These are phyloP conservation scores for Coemansia sp. DNA, from an alignment of 192 early-diverging fungal species.

Conservation along the genomic window DNA sequence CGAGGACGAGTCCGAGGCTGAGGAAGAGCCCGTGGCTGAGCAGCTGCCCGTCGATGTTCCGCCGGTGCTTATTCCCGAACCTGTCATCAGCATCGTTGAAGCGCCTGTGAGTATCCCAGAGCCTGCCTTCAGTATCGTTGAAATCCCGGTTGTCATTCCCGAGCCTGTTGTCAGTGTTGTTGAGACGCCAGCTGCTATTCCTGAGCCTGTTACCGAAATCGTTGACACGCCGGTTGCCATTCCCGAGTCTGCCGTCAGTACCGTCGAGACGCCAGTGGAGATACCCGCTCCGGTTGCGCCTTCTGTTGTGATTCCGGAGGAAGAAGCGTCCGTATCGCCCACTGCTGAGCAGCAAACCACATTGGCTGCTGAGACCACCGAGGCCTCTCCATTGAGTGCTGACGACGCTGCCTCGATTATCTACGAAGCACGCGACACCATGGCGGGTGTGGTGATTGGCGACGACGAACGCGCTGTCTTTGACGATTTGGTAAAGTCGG, in stretches of 20 bases:
- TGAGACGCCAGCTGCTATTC: neutral
- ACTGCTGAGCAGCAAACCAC: neutral
- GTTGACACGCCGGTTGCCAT: neutral
- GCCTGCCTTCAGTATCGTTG: neutral
- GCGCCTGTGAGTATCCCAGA: neutral
- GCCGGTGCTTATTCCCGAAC: neutral
- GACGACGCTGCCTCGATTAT: conserved; percentile 46
- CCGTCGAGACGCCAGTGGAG: neutral
- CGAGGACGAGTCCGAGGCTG: neutral
- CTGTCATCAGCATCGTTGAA: conserved; percentile 4
- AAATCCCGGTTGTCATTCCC: neutral
- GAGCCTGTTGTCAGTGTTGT: neutral
- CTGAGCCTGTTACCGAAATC: neutral
- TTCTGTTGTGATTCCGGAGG: neutral
- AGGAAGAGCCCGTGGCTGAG: neutral
- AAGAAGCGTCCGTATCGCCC: neutral
- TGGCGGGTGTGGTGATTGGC: conserved; percentile 34
- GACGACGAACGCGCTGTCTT: conserved; percentile 31
- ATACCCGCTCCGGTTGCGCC: neutral
- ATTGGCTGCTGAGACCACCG: neutral
- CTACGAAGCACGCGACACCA: conserved; percentile 39
- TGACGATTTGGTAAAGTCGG: conserved; percentile 31
- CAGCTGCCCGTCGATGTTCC: neutral
- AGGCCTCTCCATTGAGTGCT: neutral
- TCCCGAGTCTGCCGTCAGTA: neutral